phyloP scores from a whole-genome alignment of 2,329 filamentous ascomycete genomes.

The Lomentospora prolificans region DNA sequence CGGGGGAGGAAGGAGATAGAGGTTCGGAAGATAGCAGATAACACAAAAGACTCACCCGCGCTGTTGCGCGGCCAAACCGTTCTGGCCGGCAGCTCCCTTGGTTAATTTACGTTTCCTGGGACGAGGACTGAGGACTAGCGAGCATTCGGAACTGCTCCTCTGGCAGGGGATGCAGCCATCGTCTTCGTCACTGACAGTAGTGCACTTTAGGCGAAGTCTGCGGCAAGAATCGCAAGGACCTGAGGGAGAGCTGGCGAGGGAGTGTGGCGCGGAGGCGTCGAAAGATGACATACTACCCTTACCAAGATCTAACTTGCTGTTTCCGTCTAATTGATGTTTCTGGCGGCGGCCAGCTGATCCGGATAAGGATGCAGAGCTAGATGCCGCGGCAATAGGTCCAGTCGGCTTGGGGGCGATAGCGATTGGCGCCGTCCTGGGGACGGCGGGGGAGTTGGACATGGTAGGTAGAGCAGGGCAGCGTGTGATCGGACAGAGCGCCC shows the following conservation, averaged over 20 bases:
- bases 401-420: constrained; percentile 54
- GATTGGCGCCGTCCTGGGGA: constrained; percentile 54
- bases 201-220: constrained; percentile 64
- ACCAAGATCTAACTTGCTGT: constrained; percentile 37
- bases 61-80: constrained; percentile 50
- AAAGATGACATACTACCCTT: constrained; percentile 32
- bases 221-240: constrained; percentile 66
- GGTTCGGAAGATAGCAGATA: constrained; percentile 3
- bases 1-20: not conserved
- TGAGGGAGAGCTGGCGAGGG: constrained; percentile 28
- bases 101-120: constrained; percentile 72
- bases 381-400: not conserved
- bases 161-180: constrained; percentile 69
- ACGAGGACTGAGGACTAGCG: constrained; percentile 65
- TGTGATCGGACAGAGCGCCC: not conserved
- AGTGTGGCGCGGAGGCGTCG: constrained; percentile 13
- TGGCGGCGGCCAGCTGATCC: constrained; percentile 9
- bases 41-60: constrained; percentile 43
- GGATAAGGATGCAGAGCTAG: constrained; percentile 5
- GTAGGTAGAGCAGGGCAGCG: constrained; percentile 25
- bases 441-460: constrained; percentile 46
- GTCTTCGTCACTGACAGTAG: constrained; percentile 59
- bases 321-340: constrained; percentile 31
- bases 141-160: constrained; percentile 69
- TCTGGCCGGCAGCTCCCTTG: constrained; percentile 45